These are phyloP conservation scores for Plasmodium relictum DNA, from an alignment of 169 alveolate species.

Conservation along the genomic window DNA sequence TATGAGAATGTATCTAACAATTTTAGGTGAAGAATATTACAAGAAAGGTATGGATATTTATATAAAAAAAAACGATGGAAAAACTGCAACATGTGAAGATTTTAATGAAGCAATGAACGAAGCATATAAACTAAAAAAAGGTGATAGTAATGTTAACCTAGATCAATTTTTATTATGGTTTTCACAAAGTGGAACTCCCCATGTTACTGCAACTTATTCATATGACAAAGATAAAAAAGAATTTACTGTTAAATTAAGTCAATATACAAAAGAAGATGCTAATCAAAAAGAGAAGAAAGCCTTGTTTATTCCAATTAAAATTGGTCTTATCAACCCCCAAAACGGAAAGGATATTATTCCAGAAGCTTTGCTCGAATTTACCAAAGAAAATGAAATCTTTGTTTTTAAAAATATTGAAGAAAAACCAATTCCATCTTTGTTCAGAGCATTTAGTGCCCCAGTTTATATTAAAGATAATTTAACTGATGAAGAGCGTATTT, in stretches of 20 bases:
- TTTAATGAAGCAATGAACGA: conserved; percentile 94
- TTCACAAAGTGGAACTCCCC: conserved; percentile 89
- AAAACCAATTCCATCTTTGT: conserved; percentile 90
- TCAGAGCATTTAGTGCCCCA: conserved; percentile 95
- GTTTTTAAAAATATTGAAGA: conserved; percentile 82
- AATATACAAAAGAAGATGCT: conserved; percentile 90
- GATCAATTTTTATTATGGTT: conserved; percentile 94
- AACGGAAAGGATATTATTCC: conserved; percentile 82
- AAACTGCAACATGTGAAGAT: conserved; percentile 96
- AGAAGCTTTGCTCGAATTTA: conserved; percentile 80
- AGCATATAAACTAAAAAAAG: conserved; percentile 84
- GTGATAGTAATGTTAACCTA: conserved; percentile 87
- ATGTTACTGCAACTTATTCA: conserved; percentile 63
- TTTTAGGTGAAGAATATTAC: conserved; percentile 94
- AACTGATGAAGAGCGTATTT: conserved; percentile 89
- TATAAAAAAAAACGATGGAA: conserved; percentile 92
- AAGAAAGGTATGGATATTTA: conserved; percentile 93
- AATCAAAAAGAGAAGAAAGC: conserved; percentile 91
- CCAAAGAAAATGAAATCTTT: conserved; percentile 87
- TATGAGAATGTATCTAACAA: conserved; percentile 94
- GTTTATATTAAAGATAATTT: conserved; percentile 88
- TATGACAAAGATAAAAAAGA: conserved; percentile 53
- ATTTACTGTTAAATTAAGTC: conserved; percentile 87
- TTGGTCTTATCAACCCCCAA: conserved; percentile 88
- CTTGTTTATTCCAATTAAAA: conserved; percentile 91